These are phyloP conservation scores for Salix exigua DNA, from an alignment of 345 rosid species.

Conservation along the genomic window DNA sequence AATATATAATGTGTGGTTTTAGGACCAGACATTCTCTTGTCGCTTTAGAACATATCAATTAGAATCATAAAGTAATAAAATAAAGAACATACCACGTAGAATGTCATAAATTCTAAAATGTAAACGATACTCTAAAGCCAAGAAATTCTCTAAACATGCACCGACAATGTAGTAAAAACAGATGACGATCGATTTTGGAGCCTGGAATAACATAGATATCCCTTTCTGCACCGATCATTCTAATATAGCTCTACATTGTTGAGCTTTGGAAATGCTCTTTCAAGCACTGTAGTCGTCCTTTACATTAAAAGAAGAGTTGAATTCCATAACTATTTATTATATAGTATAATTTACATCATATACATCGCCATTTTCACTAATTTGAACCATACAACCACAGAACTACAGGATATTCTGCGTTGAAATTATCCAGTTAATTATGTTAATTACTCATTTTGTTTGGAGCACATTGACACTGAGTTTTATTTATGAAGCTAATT, in stretches of 20 bases:
- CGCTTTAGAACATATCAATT: not conserved
- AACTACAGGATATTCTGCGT: not conserved
- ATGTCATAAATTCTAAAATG: not conserved
- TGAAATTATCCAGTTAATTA: not conserved
- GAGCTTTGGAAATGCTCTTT: not conserved
- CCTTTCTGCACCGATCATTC: not conserved
- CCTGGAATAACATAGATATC: not conserved
- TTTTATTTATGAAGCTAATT: not conserved
- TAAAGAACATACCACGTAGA: not conserved
- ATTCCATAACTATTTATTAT: not conserved
- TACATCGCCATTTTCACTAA: not conserved
- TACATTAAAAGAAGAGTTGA: not conserved
- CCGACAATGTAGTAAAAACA: slow-evolving; percentile 7
- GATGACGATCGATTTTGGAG: not conserved
- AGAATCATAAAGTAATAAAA: not conserved
- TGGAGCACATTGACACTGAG: not conserved
- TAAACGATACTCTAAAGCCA: not conserved
- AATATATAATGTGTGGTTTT: not conserved
- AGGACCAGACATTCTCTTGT: slow-evolving; percentile 3
- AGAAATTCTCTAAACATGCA: not conserved
- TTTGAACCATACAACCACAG: not conserved
- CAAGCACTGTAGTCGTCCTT: not conserved
- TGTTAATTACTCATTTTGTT: not conserved
- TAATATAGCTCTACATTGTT: not conserved
- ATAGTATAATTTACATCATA: not conserved